Percentiles rank a stretch among this genome's conserved stretches.
phyloP scores from a whole-genome alignment of 225 moss, liverwort and hornwort species.

The Bryum argenteum region DNA sequence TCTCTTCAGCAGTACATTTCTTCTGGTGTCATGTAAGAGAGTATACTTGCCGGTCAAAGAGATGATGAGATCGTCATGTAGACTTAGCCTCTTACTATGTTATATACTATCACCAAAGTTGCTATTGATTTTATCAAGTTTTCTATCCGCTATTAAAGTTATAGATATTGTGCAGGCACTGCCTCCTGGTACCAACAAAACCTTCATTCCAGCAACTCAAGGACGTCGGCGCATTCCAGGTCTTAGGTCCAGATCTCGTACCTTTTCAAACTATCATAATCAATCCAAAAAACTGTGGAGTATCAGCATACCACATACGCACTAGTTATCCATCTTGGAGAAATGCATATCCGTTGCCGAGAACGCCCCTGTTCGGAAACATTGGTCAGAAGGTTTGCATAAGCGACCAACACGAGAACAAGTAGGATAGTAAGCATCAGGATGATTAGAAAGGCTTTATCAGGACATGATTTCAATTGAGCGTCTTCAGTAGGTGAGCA shows the following conservation, averaged over 20 bases:
- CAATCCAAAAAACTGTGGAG: no score
- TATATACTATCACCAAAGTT: not conserved
- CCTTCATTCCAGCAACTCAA: constrained; percentile 41
- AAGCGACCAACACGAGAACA: not conserved
- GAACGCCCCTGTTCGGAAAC: constrained; percentile 1
- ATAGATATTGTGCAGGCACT: constrained; percentile 37
- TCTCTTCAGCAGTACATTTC: constrained; percentile 19
- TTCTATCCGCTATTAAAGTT: constrained; percentile 24
- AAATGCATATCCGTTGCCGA: not conserved
- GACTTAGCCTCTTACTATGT: not conserved
- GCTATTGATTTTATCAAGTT: constrained; percentile 1
- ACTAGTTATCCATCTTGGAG: not conserved
- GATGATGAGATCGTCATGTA: constrained; percentile 3
- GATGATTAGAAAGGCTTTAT: constrained; percentile 1
- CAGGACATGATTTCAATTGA: constrained; percentile 3
- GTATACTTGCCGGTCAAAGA: not conserved
- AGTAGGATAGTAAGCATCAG: not conserved
- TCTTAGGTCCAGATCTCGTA: constrained; percentile 39
- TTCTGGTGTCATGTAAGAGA: constrained; percentile 3
- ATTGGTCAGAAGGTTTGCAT: not conserved
- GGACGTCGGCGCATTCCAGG: constrained; percentile 52
- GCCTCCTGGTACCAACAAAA: constrained; percentile 43
- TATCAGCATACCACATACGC: not conserved
- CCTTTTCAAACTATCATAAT: not conserved
- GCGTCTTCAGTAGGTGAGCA: not conserved